These are phyloP conservation scores for Agrocybe pediades DNA, from an alignment of 768 basidiomycete species.

Conservation along the genomic window DNA sequence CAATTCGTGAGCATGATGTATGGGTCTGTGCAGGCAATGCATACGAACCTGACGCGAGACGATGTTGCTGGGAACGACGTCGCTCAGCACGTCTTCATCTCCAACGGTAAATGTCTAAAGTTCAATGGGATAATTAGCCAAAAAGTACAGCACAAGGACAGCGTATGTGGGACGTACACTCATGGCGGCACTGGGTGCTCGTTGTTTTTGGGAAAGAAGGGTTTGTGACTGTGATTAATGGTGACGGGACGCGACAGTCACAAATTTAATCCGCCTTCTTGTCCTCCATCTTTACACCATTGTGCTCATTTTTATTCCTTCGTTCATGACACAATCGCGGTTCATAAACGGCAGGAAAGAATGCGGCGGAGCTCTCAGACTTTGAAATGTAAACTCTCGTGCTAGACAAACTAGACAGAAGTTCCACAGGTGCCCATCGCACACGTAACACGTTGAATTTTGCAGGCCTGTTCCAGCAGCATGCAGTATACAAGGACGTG, in stretches of 20 bases:
- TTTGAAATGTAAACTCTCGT: too few relatives aligned
- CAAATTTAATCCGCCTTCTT: background rate
- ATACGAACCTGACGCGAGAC: constrained; percentile 78
- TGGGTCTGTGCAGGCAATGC: constrained; percentile 2
- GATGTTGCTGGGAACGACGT: constrained; percentile 89
- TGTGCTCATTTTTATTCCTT: too few relatives aligned
- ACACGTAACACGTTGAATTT: too few relatives aligned
- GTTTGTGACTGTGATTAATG: constrained; percentile 9
- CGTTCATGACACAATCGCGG: too few relatives aligned
- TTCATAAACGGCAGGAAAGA: too few relatives aligned
- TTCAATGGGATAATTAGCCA: background rate
- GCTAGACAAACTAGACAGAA: too few relatives aligned
- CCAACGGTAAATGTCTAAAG: constrained; percentile 43
- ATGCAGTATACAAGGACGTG: too few relatives aligned
- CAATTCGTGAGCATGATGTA: background rate
- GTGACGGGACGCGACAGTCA: constrained; percentile 18
- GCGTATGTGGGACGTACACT: constrained; percentile 23
- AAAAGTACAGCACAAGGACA: background rate
- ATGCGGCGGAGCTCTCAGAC: too few relatives aligned
- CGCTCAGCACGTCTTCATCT: constrained; percentile 83
- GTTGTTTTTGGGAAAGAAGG: constrained; percentile 9
- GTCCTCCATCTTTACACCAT: background rate
- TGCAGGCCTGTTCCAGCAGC: too few relatives aligned
- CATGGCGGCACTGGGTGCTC: constrained; percentile 17
- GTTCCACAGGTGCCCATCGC: too few relatives aligned